Evolutionary conservation across 352 stramenopile genomes (phyloP).

Genomic region (Phytopythium oedochilum): DNA sequence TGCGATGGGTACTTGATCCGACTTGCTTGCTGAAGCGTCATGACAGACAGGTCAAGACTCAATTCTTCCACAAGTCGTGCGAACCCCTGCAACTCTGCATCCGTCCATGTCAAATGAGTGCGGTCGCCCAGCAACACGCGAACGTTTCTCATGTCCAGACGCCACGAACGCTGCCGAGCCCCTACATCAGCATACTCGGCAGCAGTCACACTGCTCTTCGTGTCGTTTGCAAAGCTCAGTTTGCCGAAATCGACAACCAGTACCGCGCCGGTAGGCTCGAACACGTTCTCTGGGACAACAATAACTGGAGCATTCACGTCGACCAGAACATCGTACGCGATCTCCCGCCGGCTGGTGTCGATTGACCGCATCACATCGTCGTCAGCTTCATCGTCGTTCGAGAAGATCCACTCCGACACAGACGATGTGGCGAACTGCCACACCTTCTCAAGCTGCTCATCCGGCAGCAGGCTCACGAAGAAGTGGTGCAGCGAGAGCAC

Average conservation of each 20-base stretch:
- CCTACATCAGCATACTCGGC: not conserved
- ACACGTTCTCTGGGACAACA: constrained; percentile 53
- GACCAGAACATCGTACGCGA: constrained; percentile 59
- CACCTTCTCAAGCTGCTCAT: constrained; percentile 67
- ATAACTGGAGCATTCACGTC: constrained; percentile 75
- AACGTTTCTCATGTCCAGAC: constrained; percentile 52
- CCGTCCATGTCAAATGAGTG: constrained; percentile 31
- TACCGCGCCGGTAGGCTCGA: constrained; percentile 28
- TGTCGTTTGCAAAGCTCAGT: constrained; percentile 38
- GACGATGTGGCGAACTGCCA: constrained; percentile 83
- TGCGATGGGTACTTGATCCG: constrained; percentile 5
- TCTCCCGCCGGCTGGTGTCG: constrained; percentile 10
- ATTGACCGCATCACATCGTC: constrained; percentile 33
- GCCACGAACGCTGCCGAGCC: constrained; percentile 46
- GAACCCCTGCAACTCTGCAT: constrained; percentile 31
- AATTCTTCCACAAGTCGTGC: constrained; percentile 56
- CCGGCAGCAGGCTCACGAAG: constrained; percentile 58
- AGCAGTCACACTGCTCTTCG: constrained; percentile 1
- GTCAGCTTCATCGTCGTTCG: constrained; percentile 49
- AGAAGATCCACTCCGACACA: constrained; percentile 78
- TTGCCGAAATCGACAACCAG: constrained; percentile 71
- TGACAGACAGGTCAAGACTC: constrained; percentile 46
- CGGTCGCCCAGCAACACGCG: constrained; percentile 49
- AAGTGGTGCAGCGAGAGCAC: constrained; percentile 65
- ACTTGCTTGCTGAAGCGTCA: constrained; percentile 20